Conservation (phyloP, 176 grass and related monocot genomes). For the Aegilops longissima region DNA sequence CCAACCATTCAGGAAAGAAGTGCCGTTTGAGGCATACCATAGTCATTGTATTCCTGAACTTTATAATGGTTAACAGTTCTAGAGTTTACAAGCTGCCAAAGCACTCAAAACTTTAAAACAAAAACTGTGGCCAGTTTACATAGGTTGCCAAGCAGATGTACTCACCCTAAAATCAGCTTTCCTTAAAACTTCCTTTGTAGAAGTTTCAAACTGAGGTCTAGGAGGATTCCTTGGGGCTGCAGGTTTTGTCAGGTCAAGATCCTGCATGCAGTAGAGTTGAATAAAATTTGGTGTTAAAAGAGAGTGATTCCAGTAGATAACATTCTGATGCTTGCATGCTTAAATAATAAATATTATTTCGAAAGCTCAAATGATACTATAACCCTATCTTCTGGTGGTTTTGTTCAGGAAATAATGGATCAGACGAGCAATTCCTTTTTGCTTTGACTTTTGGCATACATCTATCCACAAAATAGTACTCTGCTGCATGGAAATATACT, state of each 20-base stretch:
- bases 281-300: constrained; percentile 22
- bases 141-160: constrained; percentile 9
- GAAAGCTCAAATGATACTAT: neutral
- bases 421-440: neutral
- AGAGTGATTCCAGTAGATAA: neutral
- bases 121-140: neutral
- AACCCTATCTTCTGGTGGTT: neutral
- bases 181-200: constrained; percentile 69
- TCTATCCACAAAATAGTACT: neutral
- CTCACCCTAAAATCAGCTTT: constrained; percentile 96
- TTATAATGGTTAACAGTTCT: neutral
- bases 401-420: neutral
- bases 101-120: neutral
- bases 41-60: constrained; percentile 10
- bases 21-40: neutral
- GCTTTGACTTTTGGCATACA: neutral
- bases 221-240: constrained; percentile 36
- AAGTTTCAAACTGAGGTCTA: constrained; percentile 65
- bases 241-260: constrained; percentile 85
- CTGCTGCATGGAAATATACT: neutral
- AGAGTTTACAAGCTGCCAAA: neutral
- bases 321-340: neutral
- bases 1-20: neutral
- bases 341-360: constrained; percentile 6
- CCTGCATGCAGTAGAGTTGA: constrained; percentile 47